Evolutionary conservation across 495 filamentous ascomycete species (phyloP), one percentile per base, ranked within the genome.

Genomic region (Physcia stellaris): DNA sequence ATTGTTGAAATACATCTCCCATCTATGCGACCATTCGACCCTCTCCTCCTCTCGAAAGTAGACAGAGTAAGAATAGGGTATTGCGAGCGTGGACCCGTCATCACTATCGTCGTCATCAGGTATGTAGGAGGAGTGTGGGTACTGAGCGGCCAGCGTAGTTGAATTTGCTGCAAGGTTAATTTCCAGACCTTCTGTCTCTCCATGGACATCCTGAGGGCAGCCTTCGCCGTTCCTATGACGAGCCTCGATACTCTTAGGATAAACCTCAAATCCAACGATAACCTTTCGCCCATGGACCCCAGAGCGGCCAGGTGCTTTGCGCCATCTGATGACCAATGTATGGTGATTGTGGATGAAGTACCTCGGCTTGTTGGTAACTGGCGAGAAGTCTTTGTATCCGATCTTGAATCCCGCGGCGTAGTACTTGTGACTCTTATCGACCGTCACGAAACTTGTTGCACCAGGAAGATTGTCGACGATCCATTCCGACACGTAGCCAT

Each of bases 321-420:
- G 79, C 63, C 83, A 92, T 37, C 85, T 78, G 43, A 95, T 78
- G 10, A 92, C 77, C 29, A 95, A 71, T 6, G 84, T 92, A 36
- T 88, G 75, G 58, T 95, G 87, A 49, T 95, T 95, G 59, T 95
- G 85, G 47, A 95, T 70, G 46, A 77, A 90, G 53, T 77, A 83
- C 15, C 72, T 69, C n/a, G 71, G 66, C 45, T 71, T 67, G 12
- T 73, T 79, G 6, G 70, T 72, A 24, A 55, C 58, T 2, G 70
- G 57, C 0, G 75, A 76, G 32, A 67, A 66, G 39, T 92, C 82
- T 42, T 75, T 75, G 47, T 79, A 84, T 1, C 87, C 87, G 21
- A 95, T 60, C 61, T 94, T 95, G 64, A 94, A 94, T n/a, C 87
- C 87, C 11, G 87, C 77, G 17, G 87, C 85, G 53, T 94, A 95